Evolutionary conservation across 2,329 filamentous ascomycete genomes (phyloP), one percentile per base, ranked within the genome.

Genomic region (Colletotrichum sojae): DNA sequence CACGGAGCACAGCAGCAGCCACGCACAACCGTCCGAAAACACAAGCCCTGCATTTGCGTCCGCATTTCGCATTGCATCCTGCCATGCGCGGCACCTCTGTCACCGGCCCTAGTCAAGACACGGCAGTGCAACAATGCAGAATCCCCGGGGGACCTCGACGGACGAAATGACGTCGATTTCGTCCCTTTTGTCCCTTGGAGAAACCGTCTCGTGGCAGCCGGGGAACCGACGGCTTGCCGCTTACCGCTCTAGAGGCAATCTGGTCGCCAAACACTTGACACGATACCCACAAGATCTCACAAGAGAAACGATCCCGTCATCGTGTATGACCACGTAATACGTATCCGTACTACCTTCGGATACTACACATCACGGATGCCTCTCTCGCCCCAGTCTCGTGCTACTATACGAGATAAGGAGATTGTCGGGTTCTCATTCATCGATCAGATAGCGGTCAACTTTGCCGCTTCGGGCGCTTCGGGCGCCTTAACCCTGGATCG

Each of bases 101-200:
- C 54, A 53, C 13, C 22, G 40, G 46, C 54, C 49, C 61, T 40
- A 59, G 61, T 60, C 54, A 55, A 65, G n/a, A 45, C n/a, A 43
- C 31, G 40, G 22, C 49, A 65, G 46, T 39, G 43, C 51, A 52
- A 16, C 46, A 25, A 53, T 53, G 40, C 39, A 18, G 27, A 59
- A 15, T n/a, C 3, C 43, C 27, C 27, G 13, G 6, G 22, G 31
- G 18, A 15, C 16, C 16, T 13, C 46, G 45, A 48, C 15, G 36
- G 31, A 66, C 40, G 62, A 20, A 61, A 66, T 69, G 67, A 69
- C 67, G 67, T 69, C 56, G 55, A 40, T 36, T 36, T 36, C 10
- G 31, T 36, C 31, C 31, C 8, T 36, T 36, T 36, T 10, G 31
- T 36, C 31, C 9, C 31, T 10, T 36, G 31, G 31, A 10, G 31